Evolutionary conservation across 257 asterid genomes (phyloP), one percentile per base, ranked within the genome.

Genomic region (Solanum chiquidenum): DNA sequence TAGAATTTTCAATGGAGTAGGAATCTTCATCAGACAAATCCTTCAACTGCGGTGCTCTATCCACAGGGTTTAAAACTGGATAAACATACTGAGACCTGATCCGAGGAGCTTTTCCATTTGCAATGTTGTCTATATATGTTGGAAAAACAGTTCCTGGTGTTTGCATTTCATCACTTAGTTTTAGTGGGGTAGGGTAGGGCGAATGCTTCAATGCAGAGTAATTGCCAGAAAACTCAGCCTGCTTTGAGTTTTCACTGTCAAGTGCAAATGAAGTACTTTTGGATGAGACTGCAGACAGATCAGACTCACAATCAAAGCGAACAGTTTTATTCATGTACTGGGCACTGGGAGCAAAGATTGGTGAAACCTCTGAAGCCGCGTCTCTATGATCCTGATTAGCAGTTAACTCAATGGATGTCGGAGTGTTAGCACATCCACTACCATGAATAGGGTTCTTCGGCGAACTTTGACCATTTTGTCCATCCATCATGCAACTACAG

Each of bases 91-190:
- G 98, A 88, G 98, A 91, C 89, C 98, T 91, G 89, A 94, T 91
- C 89, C 92, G 91, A 44, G 89, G 60, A 76, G 87, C 77, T 88
- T 91, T 95, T 49, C 92, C 93, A 87, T 90, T 91, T 14, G 90
- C 94, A 77, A 76, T 66, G 29, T 89, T 86, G 90, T 95, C 90
- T 86, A 90, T 40, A 86, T 92, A 90, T 85, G 94, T 89, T 76
- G 99, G 95, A 89, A 94, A 96, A 88, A 92, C 94, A 90, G 99
- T 94, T 68, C 98, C 99, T 40, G 99, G 98, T 23, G 98, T 95
- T 88, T 95, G 96, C 98, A 96, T 94, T 92, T 94, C 98, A 89
- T 94, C 98, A 64, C 91, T 91, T 80, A 96, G 88, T 88, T 94
- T 95, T 86, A 93, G 86, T 6, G 99, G 99, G 52, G 98, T 96